These are phyloP conservation scores for Dryas integrifolia DNA, from an alignment of 331 rosid species.

Conservation along the genomic window DNA sequence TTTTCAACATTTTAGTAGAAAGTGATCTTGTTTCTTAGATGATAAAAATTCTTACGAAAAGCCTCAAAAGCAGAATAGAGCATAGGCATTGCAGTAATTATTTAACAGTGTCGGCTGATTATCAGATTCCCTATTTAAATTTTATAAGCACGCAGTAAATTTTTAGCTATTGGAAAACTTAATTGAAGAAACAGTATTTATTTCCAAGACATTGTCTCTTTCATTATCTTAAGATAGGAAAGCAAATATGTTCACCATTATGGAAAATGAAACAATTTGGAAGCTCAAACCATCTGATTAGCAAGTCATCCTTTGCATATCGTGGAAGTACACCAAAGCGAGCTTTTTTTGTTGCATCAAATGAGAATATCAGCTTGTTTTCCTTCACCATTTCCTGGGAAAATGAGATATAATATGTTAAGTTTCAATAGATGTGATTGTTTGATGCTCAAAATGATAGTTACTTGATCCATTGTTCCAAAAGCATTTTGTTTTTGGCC, in stretches of 20 bases:
- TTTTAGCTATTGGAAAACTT: not conserved
- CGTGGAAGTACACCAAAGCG: conserved; percentile 97
- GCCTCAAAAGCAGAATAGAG: not conserved
- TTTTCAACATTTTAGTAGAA: not conserved
- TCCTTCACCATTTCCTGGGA: conserved; percentile 98
- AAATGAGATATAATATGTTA: conserved; percentile 15
- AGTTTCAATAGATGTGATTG: conserved; percentile 18
- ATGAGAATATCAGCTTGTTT: conserved; percentile 63
- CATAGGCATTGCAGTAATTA: conserved; percentile 2
- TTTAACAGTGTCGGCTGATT: not conserved
- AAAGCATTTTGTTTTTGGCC: too few relatives aligned
- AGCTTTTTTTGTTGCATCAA: conserved; percentile 79
- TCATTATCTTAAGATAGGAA: not conserved
- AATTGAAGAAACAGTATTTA: not conserved
- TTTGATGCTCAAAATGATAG: conserved; percentile 2
- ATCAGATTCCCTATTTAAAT: not conserved
- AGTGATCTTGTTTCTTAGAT: not conserved
- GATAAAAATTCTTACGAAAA: not conserved
- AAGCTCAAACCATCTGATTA: conserved; percentile 88
- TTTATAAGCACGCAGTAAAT: not conserved
- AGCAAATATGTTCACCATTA: conserved; percentile 50
- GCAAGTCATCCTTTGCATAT: conserved; percentile 78
- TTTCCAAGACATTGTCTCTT: not conserved
- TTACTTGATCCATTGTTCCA: not conserved
- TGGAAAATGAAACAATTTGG: conserved; percentile 97